Evolutionary conservation across 768 basidiomycete genomes (phyloP), one percentile per base, ranked within the genome.

Genomic region (Austroboletus eburneus): DNA sequence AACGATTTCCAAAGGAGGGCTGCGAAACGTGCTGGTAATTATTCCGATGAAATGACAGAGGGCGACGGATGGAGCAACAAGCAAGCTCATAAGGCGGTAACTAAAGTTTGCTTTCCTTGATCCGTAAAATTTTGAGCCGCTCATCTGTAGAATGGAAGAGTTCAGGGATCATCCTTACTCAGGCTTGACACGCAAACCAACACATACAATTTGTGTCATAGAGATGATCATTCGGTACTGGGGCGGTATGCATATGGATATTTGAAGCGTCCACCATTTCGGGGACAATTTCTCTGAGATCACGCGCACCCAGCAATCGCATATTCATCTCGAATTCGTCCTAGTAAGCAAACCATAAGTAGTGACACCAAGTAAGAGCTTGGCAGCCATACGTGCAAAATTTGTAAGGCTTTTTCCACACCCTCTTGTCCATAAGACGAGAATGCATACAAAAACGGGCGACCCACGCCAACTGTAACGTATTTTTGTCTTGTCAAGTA

Each of bases 241-340:
- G 57, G 2, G 80, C 83, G 17, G 82, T 65, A 57, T 91, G 91
- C 21, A 73, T 65, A 43, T 73, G 71, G 24, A 95, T 67, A 42
- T 81, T 84, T 1, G 79, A 78, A 12, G 83, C 81, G 52, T 97
- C 91, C 8, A 98, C 91, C 94, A 98, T 94, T 36, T 81, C 79
- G 0, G 87, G 89, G 1, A 82, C 80, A 46, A 98, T 71, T 27
- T 97, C 91, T 43, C 75, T 76, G 36, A 98, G 64, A 0, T 78
- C 86, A 4, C 75, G 80, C 1, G 93, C 93, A 7, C 95, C 95
- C 23, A 99, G 68, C 2, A 98, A 73, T 14, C 94, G 85, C 79
- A 97, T 78, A 68, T 95, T 93, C 95, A 98, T 97, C 72, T 94
- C 91, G 57, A 99, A 91, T 66, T 99, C 95, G 56, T 94, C 91